Percentiles rank a stretch among this genome's conserved stretches.
phyloP scores from a whole-genome alignment of 371 early-diverging fungal species.

The Apophysomyces ossiformis region DNA sequence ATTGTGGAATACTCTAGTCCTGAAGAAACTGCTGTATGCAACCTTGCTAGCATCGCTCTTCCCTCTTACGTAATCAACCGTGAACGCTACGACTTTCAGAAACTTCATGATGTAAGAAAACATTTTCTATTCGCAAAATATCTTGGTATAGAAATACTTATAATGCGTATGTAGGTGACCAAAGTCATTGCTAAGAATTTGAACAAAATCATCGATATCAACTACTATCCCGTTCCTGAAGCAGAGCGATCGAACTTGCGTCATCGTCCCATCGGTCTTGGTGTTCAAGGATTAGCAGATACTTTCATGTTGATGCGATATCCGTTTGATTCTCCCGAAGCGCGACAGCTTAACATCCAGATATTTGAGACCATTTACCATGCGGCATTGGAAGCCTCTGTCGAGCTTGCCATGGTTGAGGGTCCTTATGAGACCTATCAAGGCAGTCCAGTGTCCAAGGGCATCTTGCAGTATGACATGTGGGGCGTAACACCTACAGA shows the following conservation, averaged over 20 bases:
- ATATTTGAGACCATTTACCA: constrained; percentile 99
- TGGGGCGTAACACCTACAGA: constrained; percentile 82
- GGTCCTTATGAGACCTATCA: constrained; percentile 93
- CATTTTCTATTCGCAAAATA: not conserved
- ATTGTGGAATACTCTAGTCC: constrained; percentile 96
- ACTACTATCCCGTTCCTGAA: constrained; percentile 96
- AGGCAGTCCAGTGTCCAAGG: constrained; percentile 92
- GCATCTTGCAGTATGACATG: constrained; percentile 95
- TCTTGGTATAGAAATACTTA: not conserved
- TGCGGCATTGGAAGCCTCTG: constrained; percentile 93
- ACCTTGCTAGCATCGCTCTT: constrained; percentile 95
- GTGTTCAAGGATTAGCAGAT: constrained; percentile 99
- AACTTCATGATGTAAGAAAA: constrained; percentile 43
- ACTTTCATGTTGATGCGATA: constrained; percentile 92
- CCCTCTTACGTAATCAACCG: constrained; percentile 83
- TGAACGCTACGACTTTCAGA: constrained; percentile 56
- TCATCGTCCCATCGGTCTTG: constrained; percentile 97
- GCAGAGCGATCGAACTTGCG: constrained; percentile 87
- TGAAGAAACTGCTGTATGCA: constrained; percentile 99
- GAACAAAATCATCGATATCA: constrained; percentile 97
- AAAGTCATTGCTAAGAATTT: constrained; percentile 91
- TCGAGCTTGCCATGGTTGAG: constrained; percentile 81
- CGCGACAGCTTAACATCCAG: constrained; percentile 82
- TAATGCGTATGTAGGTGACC: constrained; percentile 48
- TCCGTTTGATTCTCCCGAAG: constrained; percentile 94